These are phyloP conservation scores for Blastobotrys ciferrii DNA, from an alignment of 1,139 yeast species.

Conservation along the genomic window DNA sequence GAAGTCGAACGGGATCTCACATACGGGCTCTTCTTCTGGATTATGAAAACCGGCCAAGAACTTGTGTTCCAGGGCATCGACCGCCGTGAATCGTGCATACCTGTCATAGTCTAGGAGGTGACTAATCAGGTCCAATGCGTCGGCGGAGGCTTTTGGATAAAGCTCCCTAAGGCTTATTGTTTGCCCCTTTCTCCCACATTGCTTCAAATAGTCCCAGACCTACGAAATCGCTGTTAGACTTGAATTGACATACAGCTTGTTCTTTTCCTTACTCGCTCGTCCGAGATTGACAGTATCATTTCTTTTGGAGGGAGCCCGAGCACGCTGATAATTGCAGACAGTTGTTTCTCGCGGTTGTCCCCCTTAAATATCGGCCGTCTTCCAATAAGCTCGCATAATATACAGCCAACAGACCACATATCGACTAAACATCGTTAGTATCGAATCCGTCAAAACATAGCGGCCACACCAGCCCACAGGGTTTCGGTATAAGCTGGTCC, in stretches of 20 bases:
- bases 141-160: slow-evolving; percentile 70
- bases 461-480: too few relatives aligned
- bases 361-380: slow-evolving; percentile 85
- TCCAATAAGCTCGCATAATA: slow-evolving; percentile 80
- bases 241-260: too few relatives aligned
- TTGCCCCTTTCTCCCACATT: slow-evolving; percentile 19
- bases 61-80: slow-evolving; percentile 76
- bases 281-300: slow-evolving; percentile 36
- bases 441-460: too few relatives aligned
- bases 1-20: slow-evolving; percentile 70
- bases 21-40: slow-evolving; percentile 77
- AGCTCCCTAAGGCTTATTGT: slow-evolving; percentile 59
- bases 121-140: slow-evolving; percentile 71
- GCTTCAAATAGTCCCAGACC: slow-evolving; percentile 21
- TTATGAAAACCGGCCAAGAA: slow-evolving; percentile 83
- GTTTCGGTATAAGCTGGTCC: too few relatives aligned
- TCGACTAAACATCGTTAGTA: slow-evolving; percentile 57
- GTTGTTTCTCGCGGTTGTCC: slow-evolving; percentile 77
- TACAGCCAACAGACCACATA: slow-evolving; percentile 94
- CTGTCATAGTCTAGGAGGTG: slow-evolving; percentile 80
- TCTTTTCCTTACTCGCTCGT: slow-evolving; percentile 13
- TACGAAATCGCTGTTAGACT: slow-evolving; percentile 8
- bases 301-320: slow-evolving; percentile 81
- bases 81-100: slow-evolving; percentile 70
- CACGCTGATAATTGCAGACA: slow-evolving; percentile 70